phyloP scores from a whole-genome alignment of 2,329 filamentous ascomycete species.

The Myriangium duriaei region DNA sequence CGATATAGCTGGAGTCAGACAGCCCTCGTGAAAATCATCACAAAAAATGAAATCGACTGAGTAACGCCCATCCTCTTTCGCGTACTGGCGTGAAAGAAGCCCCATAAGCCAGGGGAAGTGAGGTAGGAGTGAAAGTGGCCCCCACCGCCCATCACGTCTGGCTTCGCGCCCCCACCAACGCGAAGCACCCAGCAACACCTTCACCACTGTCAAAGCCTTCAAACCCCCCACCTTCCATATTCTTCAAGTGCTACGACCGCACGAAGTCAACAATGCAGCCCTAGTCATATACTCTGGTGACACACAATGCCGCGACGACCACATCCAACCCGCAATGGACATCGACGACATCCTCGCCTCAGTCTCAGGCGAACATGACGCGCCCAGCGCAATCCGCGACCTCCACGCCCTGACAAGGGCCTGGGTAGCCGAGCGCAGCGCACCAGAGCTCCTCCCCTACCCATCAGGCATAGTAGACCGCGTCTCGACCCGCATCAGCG shows the following conservation, averaged over 20 bases:
- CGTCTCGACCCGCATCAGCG: conserved; percentile 44
- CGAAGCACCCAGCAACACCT: too few species aligned
- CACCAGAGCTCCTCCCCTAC: conserved; percentile 78
- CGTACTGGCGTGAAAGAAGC: too few species aligned
- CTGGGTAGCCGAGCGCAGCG: conserved; percentile 85
- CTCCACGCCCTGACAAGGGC: conserved; percentile 79
- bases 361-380: conserved; percentile 34
- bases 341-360: conserved; percentile 42
- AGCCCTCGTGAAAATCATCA: too few species aligned
- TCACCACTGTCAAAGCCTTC: too few species aligned
- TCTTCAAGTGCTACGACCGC: too few species aligned
- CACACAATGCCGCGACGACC: background rate
- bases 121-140: background rate
- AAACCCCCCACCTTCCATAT: too few species aligned
- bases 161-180: background rate
- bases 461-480: conserved; percentile 67
- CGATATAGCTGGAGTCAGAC: too few species aligned
- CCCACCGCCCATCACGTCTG: too few species aligned
- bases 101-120: background rate
- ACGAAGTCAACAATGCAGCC: background rate
- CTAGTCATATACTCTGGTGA: background rate
- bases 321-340: conserved; percentile 25
- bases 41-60: too few species aligned
- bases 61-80: too few species aligned
- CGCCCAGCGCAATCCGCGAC: conserved; percentile 51